Conservation (phyloP, 2,329 filamentous ascomycete genomes). For the Raffaelea deltoideospora region DNA sequence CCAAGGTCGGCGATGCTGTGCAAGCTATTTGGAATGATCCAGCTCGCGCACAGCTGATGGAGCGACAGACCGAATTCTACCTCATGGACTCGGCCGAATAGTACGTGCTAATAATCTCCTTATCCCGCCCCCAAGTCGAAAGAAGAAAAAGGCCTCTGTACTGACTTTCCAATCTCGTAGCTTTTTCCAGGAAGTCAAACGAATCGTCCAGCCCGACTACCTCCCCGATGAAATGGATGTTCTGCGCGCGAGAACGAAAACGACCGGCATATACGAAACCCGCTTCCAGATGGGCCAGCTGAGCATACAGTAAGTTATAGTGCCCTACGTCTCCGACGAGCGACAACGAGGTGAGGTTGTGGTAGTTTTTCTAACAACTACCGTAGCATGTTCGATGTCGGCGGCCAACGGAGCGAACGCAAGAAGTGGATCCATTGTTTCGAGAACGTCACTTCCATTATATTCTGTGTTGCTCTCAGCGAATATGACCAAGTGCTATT, state of each 20-base stretch:
- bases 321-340: background rate
- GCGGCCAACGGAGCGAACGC: conserved; percentile 87
- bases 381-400: conserved; percentile 93
- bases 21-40: conserved; percentile 83
- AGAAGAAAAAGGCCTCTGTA: too few species aligned
- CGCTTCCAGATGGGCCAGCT: conserved; percentile 97
- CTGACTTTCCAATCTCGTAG: conserved; percentile 37
- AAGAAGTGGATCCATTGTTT: conserved; percentile 99
- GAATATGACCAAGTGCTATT: conserved; percentile 96
- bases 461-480: conserved; percentile 94
- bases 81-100: conserved; percentile 98
- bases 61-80: conserved; percentile 95
- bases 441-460: conserved; percentile 98
- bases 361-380: background rate
- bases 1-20: conserved; percentile 68
- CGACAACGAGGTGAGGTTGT: too few species aligned
- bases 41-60: conserved; percentile 66
- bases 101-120: conserved; percentile 54
- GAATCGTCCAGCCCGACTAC: conserved; percentile 75
- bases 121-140: too few species aligned
- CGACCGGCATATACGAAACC: conserved; percentile 97
- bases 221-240: conserved; percentile 91
- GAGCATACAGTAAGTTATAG: conserved; percentile 75
- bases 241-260: conserved; percentile 89
- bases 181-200: conserved; percentile 85